Base-by-base conservation (phyloP, 352 stramenopile genomes). In the Pythium monospermum region DNA sequence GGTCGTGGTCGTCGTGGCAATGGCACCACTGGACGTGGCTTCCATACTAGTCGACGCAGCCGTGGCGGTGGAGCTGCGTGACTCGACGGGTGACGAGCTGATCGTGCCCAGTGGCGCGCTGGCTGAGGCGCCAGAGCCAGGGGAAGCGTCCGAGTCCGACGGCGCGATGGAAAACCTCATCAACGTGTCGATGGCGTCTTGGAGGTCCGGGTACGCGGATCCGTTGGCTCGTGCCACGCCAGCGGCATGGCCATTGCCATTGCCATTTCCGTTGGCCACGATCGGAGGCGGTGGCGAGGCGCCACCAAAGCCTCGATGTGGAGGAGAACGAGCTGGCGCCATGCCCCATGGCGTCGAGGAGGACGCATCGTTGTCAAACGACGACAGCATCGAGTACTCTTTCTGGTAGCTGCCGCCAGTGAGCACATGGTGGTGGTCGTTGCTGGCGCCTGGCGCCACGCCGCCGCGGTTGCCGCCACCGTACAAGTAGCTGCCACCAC, bases 171-270 rank as follows among this genome's bases (percentile, higher is more conserved):
- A 90, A 50, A 91, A 91, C 66, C 87, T 87, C 74, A 91, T 86
- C 66, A 91, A 80, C 69, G 79, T 76, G 68, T 91, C 79, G 61
- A 91, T 91, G 72, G 79, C 76, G 80, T 91, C 79, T 54, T 91
- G 76, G 69, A 91, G 72, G 49, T 91, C 75, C 18, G 76, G 79
- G 67, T 88, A 91, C 11, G 61, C 66, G 31, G 62, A 53, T 54
- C 58, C 66, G 42, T 45, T 65, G 51, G 54, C 40, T 58, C 59
- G 40, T 35, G 40, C 38, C 31, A 25, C 26, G 44, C 57, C 55
- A 53, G n/a, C n/a, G n/a, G n/a, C n/a, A n/a, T n/a, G n/a, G n/a
- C n/a, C n/a, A n/a, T n/a, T n/a, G n/a, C n/a, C n/a, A n/a, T n/a
- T n/a, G n/a, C n/a, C n/a, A n/a, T 54, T 60, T 41, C 54, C 33